Evolutionary conservation across 148 eudicot species (phyloP), one percentile per base, ranked within the genome.

Genomic region (Camellia lanceoleosa): DNA sequence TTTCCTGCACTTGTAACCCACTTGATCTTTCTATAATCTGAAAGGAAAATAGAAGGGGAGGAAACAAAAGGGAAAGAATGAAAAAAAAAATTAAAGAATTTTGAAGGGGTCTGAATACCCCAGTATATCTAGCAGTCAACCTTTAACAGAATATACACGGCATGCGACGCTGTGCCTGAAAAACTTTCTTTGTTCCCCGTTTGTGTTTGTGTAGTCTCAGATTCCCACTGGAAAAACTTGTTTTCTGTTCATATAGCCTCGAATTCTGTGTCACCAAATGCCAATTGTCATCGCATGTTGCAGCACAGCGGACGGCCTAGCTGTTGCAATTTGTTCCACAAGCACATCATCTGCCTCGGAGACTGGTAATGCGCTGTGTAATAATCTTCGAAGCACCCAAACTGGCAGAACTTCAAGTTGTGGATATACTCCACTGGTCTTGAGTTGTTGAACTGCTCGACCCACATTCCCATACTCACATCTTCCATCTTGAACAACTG

Each of bases 401-500:
- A 82, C 23, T 85, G 87, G 81, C 83, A 85, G 78, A 85, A 85
- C 72, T 79, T 85, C 71, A 76, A 59, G 74, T 83, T 76, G 87
- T 85, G 87, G 16, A 84, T 65, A 11, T 80, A 84, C 82, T 80
- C 83, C 13, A 60, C 86, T 30, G 62, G 83, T 42, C 38, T 73
- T 46, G 81, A 55, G 72, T 74, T 77, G 80, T 84, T 84, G 81
- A 84, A 80, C 54, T 81, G 44, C 62, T 66, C 81, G 63, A 84
- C 86, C 86, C 86, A 83, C 85, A 83, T 83, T 44, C 82, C 85
- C 80, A 80, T 76, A 9, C 85, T 70, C 76, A 83, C 85, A 19
- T 83, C 86, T 76, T 83, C 86, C 83, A 83, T 83, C 86, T 80
- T 83, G 80, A 83, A 83, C 80, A 83, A 76, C 86, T 83, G 86